phyloP scores from a whole-genome alignment of 495 filamentous ascomycete species.

The Penicillium antarcticum region DNA sequence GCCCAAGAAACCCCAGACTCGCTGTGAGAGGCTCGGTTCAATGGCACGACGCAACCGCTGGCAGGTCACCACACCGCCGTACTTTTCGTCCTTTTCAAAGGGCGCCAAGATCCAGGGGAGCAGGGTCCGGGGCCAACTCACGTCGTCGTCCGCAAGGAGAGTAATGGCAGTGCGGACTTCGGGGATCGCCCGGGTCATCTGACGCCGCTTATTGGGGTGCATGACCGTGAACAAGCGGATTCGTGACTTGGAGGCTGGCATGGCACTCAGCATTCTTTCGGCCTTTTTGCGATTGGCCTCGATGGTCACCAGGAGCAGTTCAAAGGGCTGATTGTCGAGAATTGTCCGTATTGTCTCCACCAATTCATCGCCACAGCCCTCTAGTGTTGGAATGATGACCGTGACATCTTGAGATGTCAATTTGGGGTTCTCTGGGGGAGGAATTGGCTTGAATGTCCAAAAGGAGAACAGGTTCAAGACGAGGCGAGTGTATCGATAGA shows the following conservation, averaged over 20 bases:
- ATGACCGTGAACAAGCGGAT: slow-evolving; percentile 52
- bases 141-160: slow-evolving; percentile 84
- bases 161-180: slow-evolving; percentile 71
- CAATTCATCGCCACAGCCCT: slow-evolving; percentile 57
- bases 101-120: slow-evolving; percentile 82
- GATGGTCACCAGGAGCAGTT: slow-evolving; percentile 63
- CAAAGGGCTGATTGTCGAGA: slow-evolving; percentile 51
- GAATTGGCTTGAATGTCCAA: slow-evolving; percentile 61
- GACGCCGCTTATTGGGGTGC: slow-evolving; percentile 77
- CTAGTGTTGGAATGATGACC: slow-evolving; percentile 69
- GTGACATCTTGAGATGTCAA: slow-evolving; percentile 69
- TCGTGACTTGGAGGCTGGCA: slow-evolving; percentile 49
- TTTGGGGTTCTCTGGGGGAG: slow-evolving; percentile 58
- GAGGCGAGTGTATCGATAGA: slow-evolving; percentile 63
- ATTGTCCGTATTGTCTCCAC: slow-evolving; percentile 59
- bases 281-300: slow-evolving; percentile 58
- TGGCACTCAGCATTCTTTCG: slow-evolving; percentile 46
- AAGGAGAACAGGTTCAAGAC: slow-evolving; percentile 64
- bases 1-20: slow-evolving; percentile 73
- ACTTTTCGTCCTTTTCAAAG: slow-evolving; percentile 67
- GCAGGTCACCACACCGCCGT: slow-evolving; percentile 80
- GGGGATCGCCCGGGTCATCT: slow-evolving; percentile 78
- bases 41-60: slow-evolving; percentile 70
- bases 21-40: slow-evolving; percentile 51
- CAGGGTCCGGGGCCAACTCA: slow-evolving; percentile 74